Conservation (phyloP, 495 filamentous ascomycete genomes). For the Cairneyella variabilis region DNA sequence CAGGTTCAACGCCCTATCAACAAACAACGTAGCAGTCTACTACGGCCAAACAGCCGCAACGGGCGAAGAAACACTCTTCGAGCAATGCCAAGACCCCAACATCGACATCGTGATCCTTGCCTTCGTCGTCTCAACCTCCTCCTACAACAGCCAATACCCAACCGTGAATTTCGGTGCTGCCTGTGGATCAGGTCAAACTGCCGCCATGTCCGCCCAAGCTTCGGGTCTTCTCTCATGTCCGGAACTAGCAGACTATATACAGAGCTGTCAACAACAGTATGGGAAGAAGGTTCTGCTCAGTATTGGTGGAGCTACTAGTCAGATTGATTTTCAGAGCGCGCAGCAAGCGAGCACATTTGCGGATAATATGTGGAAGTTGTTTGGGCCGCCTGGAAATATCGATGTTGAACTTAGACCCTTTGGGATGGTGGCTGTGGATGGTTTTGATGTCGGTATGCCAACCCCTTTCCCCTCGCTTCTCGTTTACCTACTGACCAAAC, state of each 20-base stretch:
- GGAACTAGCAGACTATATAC: conserved; percentile 48
- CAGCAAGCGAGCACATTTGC: conserved; percentile 53
- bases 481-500: neutral
- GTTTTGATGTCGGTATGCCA: conserved; percentile 47
- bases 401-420: conserved; percentile 41
- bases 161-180: conserved; percentile 16
- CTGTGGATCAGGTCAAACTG: conserved; percentile 11
- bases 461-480: neutral
- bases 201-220: conserved; percentile 7
- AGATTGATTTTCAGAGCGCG: conserved; percentile 52
- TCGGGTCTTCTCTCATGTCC: conserved; percentile 27
- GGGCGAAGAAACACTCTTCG: neutral
- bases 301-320: conserved; percentile 54
- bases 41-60: conserved; percentile 26
- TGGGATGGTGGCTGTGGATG: conserved; percentile 47
- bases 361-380: conserved; percentile 61
- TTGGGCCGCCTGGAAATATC: conserved; percentile 43
- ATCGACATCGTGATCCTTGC: conserved; percentile 29
- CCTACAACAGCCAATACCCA: conserved; percentile 10
- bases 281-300: conserved; percentile 67
- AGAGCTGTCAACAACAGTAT: conserved; percentile 53
- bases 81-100: conserved; percentile 14
- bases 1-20: conserved; percentile 7
- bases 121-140: too few species aligned
- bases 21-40: conserved; percentile 19